Evolutionary conservation across 495 filamentous ascomycete genomes (phyloP), one percentile per base, ranked within the genome.

Genomic region (Annulohypoxylon bovei): DNA sequence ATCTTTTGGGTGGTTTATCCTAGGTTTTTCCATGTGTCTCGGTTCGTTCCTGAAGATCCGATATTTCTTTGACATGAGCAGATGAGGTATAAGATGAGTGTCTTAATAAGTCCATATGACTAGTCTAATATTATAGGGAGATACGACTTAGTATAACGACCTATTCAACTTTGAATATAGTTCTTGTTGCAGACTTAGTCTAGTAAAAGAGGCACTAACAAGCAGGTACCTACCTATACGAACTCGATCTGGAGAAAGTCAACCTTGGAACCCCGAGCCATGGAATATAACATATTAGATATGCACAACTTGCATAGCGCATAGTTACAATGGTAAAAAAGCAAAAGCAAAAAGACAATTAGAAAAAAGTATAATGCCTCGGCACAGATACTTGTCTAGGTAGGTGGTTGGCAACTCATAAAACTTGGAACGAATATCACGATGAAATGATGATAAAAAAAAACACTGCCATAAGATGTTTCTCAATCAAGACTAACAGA

Each of bases 1-100:
- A 40, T 67, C 32, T 60, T 53, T 53, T 20, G 20, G 55, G 35
- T 25, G 6, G 44, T 62, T 61, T 50, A 66, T 53, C 68, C 62
- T 62, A 37, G 49, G 40, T 42, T 66, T 66, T 56, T 39, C 63
- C 35, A 44, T 54, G 28, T 68, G 58, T 59, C 58, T 67, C 49
- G 57, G 57, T 28, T 66, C 18, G 65, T 72, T 65, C 64, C 70
- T 72, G 70, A 72, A 70, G 53, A 59, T 70, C 61, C 44, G 30
- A 25, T 12, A 28, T 20, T 46, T 16, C 20, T 39, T 30, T 57
- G 53, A 65, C 62, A 58, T 39, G n/a, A n/a, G n/a, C n/a, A n/a
- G n/a, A n/a, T n/a, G 9, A 11, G 12, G n/a, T 25, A 25, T 23
- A 8, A 47, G 44, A 23, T 23, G 14, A 40, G n/a, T n/a, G n/a